Base-by-base conservation (phyloP, 257 asterid species). In the Nyctanthes arbortristis region DNA sequence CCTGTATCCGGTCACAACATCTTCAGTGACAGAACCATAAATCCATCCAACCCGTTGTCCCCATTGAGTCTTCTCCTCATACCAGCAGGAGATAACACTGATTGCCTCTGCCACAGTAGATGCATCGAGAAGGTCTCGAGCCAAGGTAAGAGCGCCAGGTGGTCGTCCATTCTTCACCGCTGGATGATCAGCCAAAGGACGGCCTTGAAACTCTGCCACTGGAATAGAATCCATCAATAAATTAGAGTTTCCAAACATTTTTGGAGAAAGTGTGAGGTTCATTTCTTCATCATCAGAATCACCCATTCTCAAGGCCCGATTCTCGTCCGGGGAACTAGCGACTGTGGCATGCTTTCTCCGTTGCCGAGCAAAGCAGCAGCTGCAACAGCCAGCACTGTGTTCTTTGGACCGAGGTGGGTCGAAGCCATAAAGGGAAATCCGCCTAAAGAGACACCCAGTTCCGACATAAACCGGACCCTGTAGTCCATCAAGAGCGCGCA, bases 11-110 rank as follows among this genome's bases (percentile, higher is more conserved):
- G 94, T 87, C 14, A 87, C 94, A 8, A 87, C 94, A 28, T 87
- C 94, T 65, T 87, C 94, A 0, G 94, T 87, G 16, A 87, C 94
- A 3, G 94, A 87, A 24, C 94, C 90, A 11, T 87, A 87, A 59
- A 87, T 87, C 94, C 94, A 87, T 32, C 94, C 94, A 7, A 87
- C 91, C 0, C 94, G 89, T 22, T 82, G 80, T 56, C 94, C 94
- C 94, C 94, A 87, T 58, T 87, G 86, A 10, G 91, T 85, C 70
- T 85, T 87, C 8, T 87, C 94, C 84, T 87, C 94, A 3, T 87
- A 85, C 94, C 94, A 87, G 65, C 91, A 87, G 12, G 94, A 87
- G 65, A 85, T 83, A 43, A 87, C 94, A 55, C 91, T 87, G 35
- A 84, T 87, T 5, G 94, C 94, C 67, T 87, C 94, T 1, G 91